These are phyloP conservation scores for Penicillium pancosmium DNA, from an alignment of 495 filamentous ascomycete genomes.

Conservation along the genomic window DNA sequence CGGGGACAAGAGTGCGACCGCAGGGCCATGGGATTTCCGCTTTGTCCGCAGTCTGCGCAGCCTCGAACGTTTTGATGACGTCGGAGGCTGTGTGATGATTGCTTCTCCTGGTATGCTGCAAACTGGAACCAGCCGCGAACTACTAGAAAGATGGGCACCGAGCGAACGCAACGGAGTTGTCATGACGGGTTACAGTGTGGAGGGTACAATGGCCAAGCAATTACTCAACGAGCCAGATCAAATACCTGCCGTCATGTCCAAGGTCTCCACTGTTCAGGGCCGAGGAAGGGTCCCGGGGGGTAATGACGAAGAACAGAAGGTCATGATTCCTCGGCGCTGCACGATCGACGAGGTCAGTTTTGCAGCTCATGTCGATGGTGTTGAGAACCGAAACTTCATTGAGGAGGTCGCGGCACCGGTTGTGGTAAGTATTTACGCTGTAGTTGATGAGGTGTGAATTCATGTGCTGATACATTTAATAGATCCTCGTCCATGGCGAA, in stretches of 20 bases:
- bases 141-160: slow-evolving; percentile 94
- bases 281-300: slow-evolving; percentile 49
- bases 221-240: slow-evolving; percentile 90
- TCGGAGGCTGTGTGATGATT: slow-evolving; percentile 95
- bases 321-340: slow-evolving; percentile 90
- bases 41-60: slow-evolving; percentile 88
- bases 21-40: slow-evolving; percentile 94
- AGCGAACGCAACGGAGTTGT: slow-evolving; percentile 94
- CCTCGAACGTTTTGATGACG: slow-evolving; percentile 93
- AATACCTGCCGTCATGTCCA: slow-evolving; percentile 90
- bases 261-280: slow-evolving; percentile 58
- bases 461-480: slow-evolving; percentile 3
- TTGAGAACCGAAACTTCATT: slow-evolving; percentile 92
- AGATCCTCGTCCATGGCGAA: slow-evolving; percentile 96
- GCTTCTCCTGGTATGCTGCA: slow-evolving; percentile 97
- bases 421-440: slow-evolving; percentile 63
- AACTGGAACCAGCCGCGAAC: slow-evolving; percentile 87
- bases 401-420: slow-evolving; percentile 89
- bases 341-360: slow-evolving; percentile 92
- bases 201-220: slow-evolving; percentile 97
- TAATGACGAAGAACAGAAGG: slow-evolving; percentile 68
- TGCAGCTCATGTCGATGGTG: slow-evolving; percentile 95
- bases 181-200: slow-evolving; percentile 96
- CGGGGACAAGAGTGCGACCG: slow-evolving; percentile 67
- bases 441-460: background rate